Percentiles rank a stretch among this genome's conserved stretches.
Evolutionary conservation across 257 asterid species (phyloP).

Genomic region (Solanum arcanum): DNA sequence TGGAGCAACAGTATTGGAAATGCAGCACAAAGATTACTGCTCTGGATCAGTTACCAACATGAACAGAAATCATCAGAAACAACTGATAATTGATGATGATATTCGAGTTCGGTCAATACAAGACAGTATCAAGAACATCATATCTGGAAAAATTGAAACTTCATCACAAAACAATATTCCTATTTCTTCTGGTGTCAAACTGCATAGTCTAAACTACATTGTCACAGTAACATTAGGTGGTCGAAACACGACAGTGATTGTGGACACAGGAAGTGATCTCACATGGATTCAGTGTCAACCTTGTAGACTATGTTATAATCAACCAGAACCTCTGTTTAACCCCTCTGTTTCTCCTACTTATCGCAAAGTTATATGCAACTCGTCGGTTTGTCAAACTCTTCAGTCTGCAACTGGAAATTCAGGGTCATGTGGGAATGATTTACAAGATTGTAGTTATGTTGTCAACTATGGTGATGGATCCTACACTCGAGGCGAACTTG

Average conservation of each 20-base stretch:
- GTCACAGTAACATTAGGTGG: conserved; percentile 47
- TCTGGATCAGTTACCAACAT: conserved; percentile 15
- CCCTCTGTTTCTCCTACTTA: conserved; percentile 55
- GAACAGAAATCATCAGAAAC: conserved; percentile 14
- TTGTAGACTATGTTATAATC: conserved; percentile 56
- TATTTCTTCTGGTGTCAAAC: conserved; percentile 42
- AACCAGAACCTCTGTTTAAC: conserved; percentile 69
- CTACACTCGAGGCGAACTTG: conserved; percentile 62
- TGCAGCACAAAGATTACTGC: conserved; percentile 48
- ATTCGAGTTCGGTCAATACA: conserved; percentile 54
- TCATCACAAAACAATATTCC: conserved; percentile 41
- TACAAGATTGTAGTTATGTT: conserved; percentile 33
- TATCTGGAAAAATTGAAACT: conserved; percentile 17
- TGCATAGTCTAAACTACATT: conserved; percentile 71
- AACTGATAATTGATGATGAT: conserved; percentile 18
- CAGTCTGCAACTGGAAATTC: conserved; percentile 37
- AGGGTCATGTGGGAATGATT: conserved; percentile 29
- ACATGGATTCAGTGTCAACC: conserved; percentile 95
- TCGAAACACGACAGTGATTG: conserved; percentile 51
- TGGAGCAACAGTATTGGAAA: conserved; percentile 64
- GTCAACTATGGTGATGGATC: conserved; percentile 89
- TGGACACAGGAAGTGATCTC: conserved; percentile 81
- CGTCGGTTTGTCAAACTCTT: conserved; percentile 50
- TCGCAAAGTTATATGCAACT: conserved; percentile 39
- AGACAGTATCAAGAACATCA: conserved; percentile 16